phyloP scores from a whole-genome alignment of 163 green algal genomes.

The Prototheca wickerhamii region DNA sequence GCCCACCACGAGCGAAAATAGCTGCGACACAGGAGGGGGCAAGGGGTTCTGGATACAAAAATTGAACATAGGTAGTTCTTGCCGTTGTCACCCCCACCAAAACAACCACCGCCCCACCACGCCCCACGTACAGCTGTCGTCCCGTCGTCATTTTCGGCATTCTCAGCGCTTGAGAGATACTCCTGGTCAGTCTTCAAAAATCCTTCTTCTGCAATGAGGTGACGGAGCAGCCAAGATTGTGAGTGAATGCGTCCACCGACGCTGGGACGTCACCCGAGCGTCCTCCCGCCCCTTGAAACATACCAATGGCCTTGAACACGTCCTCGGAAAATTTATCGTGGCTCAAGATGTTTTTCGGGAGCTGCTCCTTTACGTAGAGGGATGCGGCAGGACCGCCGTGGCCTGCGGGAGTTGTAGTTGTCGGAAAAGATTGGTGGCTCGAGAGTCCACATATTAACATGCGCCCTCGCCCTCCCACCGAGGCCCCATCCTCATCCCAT shows the following conservation, averaged over 20 bases:
- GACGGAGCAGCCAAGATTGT: neutral
- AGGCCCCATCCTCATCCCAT: conserved; percentile 5
- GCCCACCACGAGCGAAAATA: conserved; percentile 72
- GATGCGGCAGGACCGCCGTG: conserved; percentile 22
- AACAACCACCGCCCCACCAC: neutral
- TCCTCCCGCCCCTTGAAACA: neutral
- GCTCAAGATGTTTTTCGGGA: conserved; percentile 14
- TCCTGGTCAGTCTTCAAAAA: conserved; percentile 30
- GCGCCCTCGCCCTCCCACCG: too few relatives aligned
- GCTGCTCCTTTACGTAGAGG: conserved; percentile 14
- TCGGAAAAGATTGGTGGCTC: neutral
- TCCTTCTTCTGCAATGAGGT: conserved; percentile 5
- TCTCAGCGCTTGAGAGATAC: conserved; percentile 59
- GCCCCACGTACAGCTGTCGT: conserved; percentile 53
- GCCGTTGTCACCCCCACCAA: too few relatives aligned
- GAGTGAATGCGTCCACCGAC: conserved; percentile 15
- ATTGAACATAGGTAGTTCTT: too few relatives aligned
- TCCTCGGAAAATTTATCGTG: conserved; percentile 13
- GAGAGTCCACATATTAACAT: neutral
- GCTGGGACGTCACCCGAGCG: conserved; percentile 9
- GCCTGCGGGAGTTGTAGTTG: neutral
- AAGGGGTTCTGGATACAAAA: too few relatives aligned
- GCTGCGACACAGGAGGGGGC: conserved; percentile 3
- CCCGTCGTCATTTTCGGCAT: conserved; percentile 24
- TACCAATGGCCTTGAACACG: conserved; percentile 11